A percentile compares a stretch with the other conserved stretches of the same genome.
These are phyloP conservation scores for Cutaneotrichosporon dermatis DNA, from an alignment of 1,284 basidiomycete genomes.

Conservation along the genomic window DNA sequence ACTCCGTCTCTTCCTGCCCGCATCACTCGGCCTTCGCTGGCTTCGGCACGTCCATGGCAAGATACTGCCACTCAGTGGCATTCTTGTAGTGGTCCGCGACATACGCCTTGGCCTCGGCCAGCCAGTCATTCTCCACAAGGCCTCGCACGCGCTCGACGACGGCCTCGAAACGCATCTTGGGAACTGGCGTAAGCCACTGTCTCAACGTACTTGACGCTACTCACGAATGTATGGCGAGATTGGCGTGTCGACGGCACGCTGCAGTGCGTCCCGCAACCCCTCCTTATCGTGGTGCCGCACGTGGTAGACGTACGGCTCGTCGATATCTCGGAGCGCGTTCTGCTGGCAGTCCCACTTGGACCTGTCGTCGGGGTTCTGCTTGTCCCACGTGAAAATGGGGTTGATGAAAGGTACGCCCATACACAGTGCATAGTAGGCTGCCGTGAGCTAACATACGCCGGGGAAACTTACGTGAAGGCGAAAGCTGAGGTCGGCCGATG, in stretches of 20 bases:
- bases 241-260: conserved; percentile 24
- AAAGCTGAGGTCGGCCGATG: conserved; percentile 11
- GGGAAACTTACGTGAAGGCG: conserved; percentile 11
- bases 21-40: too few species aligned
- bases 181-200: conserved; percentile 7
- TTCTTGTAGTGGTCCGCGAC: conserved; percentile 4
- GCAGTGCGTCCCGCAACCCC: conserved; percentile 26
- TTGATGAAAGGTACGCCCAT: conserved; percentile 52
- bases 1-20: too few species aligned
- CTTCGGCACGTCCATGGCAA: neutral
- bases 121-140: conserved; percentile 26
- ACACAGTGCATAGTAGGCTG: conserved; percentile 50
- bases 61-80: conserved; percentile 3
- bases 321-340: conserved; percentile 32
- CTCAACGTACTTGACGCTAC: conserved; percentile 2
- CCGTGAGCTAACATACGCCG: neutral
- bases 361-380: conserved; percentile 38
- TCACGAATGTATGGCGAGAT: conserved; percentile 37
- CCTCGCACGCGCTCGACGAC: conserved; percentile 16
- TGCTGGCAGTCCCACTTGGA: conserved; percentile 46
- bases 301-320: conserved; percentile 50
- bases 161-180: conserved; percentile 14
- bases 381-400: conserved; percentile 38
- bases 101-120: conserved; percentile 6
- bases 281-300: conserved; percentile 30